A percentile compares a stretch with the other conserved stretches of the same genome.
phyloP scores from a whole-genome alignment of 768 basidiomycete species.

The Rhizopogon salebrosus region DNA sequence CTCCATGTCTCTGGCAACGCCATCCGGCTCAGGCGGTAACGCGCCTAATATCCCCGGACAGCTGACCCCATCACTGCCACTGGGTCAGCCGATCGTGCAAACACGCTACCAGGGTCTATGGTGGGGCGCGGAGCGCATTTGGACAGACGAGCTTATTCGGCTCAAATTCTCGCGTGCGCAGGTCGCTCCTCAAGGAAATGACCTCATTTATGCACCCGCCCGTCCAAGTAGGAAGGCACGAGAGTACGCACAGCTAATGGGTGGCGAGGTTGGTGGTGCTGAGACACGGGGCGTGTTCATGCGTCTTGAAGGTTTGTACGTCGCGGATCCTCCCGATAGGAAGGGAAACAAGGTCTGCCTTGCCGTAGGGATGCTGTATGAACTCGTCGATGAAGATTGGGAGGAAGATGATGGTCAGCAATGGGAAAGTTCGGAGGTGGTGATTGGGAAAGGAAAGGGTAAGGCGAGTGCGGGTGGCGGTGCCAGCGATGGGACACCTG shows the following conservation, averaged over 20 bases:
- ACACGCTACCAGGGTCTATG: conserved; percentile 74
- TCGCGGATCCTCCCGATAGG: conserved; percentile 46
- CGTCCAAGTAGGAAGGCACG: conserved; percentile 38
- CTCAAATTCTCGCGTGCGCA: conserved; percentile 64
- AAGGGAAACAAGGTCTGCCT: conserved; percentile 54
- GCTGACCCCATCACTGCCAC: conserved; percentile 12
- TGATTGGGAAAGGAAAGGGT: conserved; percentile 22
- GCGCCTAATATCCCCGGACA: conserved; percentile 9
- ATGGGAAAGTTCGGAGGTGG: background rate
- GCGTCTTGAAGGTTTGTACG: conserved; percentile 59
- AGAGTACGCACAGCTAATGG: conserved; percentile 19
- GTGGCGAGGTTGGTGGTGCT: conserved; percentile 40
- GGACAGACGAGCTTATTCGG: conserved; percentile 80
- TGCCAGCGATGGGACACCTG: conserved; percentile 3
- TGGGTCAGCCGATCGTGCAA: conserved; percentile 37
- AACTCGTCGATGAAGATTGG: conserved; percentile 75
- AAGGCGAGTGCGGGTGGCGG: conserved; percentile 23
- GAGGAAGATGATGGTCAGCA: conserved; percentile 29
- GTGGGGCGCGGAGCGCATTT: conserved; percentile 89
- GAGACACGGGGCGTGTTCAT: conserved; percentile 66
- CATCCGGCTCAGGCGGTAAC: conserved; percentile 6
- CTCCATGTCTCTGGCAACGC: background rate
- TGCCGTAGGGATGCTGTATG: conserved; percentile 70
- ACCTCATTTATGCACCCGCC: conserved; percentile 55
- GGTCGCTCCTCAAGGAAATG: conserved; percentile 61